Evolutionary conservation across 768 basidiomycete genomes (phyloP).

Genomic region (Trametopsis cervina): DNA sequence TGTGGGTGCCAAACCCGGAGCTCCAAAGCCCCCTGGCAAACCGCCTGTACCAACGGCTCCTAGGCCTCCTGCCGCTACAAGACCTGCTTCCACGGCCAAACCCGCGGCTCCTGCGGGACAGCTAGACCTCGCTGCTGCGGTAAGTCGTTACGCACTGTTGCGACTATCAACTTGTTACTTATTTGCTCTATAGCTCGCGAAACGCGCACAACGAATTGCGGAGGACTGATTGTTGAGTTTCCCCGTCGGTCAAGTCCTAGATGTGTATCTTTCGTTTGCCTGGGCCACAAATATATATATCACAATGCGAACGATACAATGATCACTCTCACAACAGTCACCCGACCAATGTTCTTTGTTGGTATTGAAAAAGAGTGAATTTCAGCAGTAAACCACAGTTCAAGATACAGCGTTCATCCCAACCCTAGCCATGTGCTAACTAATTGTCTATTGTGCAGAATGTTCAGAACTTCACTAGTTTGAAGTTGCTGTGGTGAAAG

Average conservation of each 20-base stretch:
- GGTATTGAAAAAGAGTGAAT: too few species aligned
- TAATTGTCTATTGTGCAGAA: too few species aligned
- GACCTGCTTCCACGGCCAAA: conserved; percentile 34
- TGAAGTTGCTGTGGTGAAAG: conserved; percentile 27
- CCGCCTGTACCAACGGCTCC: conserved; percentile 58
- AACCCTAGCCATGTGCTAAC: too few species aligned
- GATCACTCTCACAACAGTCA: too few species aligned
- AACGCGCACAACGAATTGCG: conserved; percentile 61
- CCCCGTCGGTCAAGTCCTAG: too few species aligned
- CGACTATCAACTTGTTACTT: not conserved
- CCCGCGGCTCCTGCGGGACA: conserved; percentile 48
- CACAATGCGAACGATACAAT: too few species aligned
- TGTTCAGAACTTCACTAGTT: too few species aligned
- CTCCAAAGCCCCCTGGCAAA: conserved; percentile 35
- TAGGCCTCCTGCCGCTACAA: conserved; percentile 35
- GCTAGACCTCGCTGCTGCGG: conserved; percentile 77
- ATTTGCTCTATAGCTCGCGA: conserved; percentile 52
- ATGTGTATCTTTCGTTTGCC: not conserved
- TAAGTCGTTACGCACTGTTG: conserved; percentile 34
- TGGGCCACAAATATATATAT: too few species aligned
- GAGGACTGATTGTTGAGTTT: conserved; percentile 26
- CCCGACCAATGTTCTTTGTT: too few species aligned
- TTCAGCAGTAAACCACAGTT: too few species aligned
- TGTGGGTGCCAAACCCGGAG: conserved; percentile 45
- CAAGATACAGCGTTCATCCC: too few species aligned